Evolutionary conservation across 1,284 basidiomycete species (phyloP).

Genomic region (Golubevia sp.): DNA sequence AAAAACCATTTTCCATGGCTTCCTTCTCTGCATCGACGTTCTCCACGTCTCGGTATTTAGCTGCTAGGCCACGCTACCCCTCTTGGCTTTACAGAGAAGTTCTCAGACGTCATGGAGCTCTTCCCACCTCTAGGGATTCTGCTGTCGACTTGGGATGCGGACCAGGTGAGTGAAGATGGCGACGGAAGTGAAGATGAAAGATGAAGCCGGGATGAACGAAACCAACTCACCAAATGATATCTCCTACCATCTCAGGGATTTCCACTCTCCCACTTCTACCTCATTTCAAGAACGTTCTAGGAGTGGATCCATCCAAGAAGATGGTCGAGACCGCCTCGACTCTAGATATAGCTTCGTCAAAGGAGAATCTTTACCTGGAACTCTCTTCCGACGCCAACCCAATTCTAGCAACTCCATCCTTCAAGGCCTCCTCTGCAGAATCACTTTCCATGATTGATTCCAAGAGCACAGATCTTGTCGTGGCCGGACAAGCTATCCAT

Average conservation of each 20-base stretch:
- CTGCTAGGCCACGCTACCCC: constrained; percentile 32
- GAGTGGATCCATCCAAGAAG: constrained; percentile 21
- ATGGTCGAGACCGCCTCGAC: constrained; percentile 28
- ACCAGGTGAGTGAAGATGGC: constrained; percentile 19
- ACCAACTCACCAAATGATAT: too few relatives aligned
- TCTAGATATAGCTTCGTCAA: constrained; percentile 7
- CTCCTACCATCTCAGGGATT: constrained; percentile 6
- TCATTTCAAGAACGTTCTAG: constrained; percentile 25
- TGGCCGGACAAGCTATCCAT: constrained; percentile 27
- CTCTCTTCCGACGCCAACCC: constrained; percentile 2
- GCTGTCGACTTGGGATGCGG: constrained; percentile 37
- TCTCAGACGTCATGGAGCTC: constrained; percentile 17
- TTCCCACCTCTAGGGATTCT: not conserved
- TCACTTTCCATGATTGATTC: constrained; percentile 7
- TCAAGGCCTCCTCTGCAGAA: constrained; percentile 24
- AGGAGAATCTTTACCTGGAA: constrained; percentile 7
- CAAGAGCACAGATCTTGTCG: constrained; percentile 21
- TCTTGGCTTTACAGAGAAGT: constrained; percentile 28
- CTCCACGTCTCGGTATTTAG: constrained; percentile 33
- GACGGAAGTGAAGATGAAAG: too few relatives aligned
- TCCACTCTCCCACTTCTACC: constrained; percentile 22
- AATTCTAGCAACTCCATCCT: constrained; percentile 16
- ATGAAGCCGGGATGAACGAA: too few relatives aligned
- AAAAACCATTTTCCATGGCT: constrained; percentile 12
- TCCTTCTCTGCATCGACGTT: constrained; percentile 30